phyloP scores from a whole-genome alignment of 208 protist genomes.

The Wallacemonas collosoma region DNA sequence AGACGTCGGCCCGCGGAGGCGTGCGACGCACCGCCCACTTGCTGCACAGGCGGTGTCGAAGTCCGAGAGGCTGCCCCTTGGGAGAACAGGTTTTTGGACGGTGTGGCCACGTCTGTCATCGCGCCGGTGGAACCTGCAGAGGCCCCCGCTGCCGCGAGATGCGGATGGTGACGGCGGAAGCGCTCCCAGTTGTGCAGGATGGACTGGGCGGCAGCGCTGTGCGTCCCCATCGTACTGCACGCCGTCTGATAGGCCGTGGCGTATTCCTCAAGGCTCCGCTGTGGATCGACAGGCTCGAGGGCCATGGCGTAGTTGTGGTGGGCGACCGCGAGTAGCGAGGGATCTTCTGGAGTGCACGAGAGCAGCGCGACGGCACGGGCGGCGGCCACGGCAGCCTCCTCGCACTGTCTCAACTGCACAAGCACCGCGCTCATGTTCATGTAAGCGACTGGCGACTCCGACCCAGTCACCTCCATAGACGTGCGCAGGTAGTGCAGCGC shows the following conservation, averaged over 20 bases:
- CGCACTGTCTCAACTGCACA: constrained; percentile 73
- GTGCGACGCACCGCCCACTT: neutral
- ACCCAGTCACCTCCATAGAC: constrained; percentile 72
- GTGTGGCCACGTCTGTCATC: neutral
- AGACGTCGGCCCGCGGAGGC: neutral
- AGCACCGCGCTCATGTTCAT: constrained; percentile 92
- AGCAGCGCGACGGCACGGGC: constrained; percentile 73
- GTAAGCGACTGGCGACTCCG: constrained; percentile 83
- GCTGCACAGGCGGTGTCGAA: neutral
- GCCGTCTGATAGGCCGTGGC: constrained; percentile 55
- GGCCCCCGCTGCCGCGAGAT: neutral
- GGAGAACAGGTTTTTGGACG: neutral
- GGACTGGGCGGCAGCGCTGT: constrained; percentile 56
- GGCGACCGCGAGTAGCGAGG: constrained; percentile 81
- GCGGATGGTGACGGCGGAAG: constrained; percentile 34
- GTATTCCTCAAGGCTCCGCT: constrained; percentile 75
- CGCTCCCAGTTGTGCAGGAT: constrained; percentile 80
- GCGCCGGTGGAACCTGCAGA: neutral
- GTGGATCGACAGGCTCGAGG: constrained; percentile 70
- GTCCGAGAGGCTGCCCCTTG: neutral
- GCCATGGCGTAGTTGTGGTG: constrained; percentile 93
- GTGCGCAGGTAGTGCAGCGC: constrained; percentile 76
- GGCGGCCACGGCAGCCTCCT: constrained; percentile 77
- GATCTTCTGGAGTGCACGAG: constrained; percentile 64
- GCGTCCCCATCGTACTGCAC: constrained; percentile 40